phyloP scores from a whole-genome alignment of 2,329 filamentous ascomycete genomes.

The Diaporthe destruens region DNA sequence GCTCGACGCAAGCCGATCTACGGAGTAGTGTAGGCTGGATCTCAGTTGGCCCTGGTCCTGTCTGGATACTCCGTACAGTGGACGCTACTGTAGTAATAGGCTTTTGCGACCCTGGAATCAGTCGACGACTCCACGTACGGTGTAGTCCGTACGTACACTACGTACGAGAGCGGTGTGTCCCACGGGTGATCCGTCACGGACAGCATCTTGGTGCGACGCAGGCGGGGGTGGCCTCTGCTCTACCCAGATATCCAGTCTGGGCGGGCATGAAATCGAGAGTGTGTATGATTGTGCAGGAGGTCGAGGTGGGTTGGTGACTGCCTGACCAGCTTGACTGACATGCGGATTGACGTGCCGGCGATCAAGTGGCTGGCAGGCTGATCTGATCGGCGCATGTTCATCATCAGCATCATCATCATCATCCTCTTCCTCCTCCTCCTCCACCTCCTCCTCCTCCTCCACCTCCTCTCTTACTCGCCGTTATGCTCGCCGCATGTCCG shows the following conservation, averaged over 20 bases:
- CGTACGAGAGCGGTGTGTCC: constrained; percentile 24
- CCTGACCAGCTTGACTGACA: not conserved
- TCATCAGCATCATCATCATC: not conserved
- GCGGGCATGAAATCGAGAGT: not conserved
- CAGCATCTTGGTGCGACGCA: constrained; percentile 10
- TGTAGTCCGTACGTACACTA: not conserved
- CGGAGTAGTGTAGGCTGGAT: not conserved
- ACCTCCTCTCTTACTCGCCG: not conserved
- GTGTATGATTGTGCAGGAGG: constrained; percentile 27
- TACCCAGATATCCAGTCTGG: not conserved
- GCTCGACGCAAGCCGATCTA: constrained; percentile 8
- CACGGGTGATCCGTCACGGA: constrained; percentile 14
- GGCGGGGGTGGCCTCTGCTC: constrained; percentile 21
- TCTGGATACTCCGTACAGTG: not conserved
- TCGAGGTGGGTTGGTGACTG: constrained; percentile 22
- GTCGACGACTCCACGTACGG: constrained; percentile 3
- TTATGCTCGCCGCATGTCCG: not conserved
- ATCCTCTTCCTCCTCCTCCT: no score
- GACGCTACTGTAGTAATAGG: not conserved
- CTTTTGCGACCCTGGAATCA: constrained; percentile 18
- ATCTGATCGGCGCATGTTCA: constrained; percentile 23
- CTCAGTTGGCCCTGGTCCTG: not conserved
- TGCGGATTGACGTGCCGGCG: constrained; percentile 8
- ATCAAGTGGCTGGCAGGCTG: constrained; percentile 26
- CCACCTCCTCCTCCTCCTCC: no score